Evolutionary conservation across 495 filamentous ascomycete species (phyloP).

Genomic region (Penicillium cinerascens): DNA sequence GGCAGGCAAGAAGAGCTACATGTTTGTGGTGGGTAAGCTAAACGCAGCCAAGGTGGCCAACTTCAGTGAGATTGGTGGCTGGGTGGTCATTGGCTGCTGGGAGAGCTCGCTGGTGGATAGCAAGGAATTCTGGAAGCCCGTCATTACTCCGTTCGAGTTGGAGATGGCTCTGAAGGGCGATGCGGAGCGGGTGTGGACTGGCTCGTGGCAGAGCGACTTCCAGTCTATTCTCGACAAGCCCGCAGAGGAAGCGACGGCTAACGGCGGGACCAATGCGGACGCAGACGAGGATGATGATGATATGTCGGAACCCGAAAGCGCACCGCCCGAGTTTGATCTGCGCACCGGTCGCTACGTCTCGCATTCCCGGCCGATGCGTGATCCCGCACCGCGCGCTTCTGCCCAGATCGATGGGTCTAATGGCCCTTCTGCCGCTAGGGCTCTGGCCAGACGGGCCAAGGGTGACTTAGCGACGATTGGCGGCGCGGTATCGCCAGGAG

Average conservation of each 20-base stretch:
- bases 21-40: slow-evolving; percentile 93
- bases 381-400: slow-evolving; percentile 32
- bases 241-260: slow-evolving; percentile 18
- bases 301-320: slow-evolving; percentile 60
- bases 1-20: slow-evolving; percentile 89
- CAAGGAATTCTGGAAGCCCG: slow-evolving; percentile 77
- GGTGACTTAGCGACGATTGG: slow-evolving; percentile 73
- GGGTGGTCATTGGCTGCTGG: slow-evolving; percentile 98
- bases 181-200: slow-evolving; percentile 67
- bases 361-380: slow-evolving; percentile 73
- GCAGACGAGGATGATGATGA: slow-evolving; percentile 33
- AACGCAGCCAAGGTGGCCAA: slow-evolving; percentile 96
- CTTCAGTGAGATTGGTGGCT: slow-evolving; percentile 89
- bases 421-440: slow-evolving; percentile 32
- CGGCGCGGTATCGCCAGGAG: slow-evolving; percentile 81
- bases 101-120: slow-evolving; percentile 87
- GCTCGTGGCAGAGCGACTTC: slow-evolving; percentile 73
- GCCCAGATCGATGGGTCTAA: slow-evolving; percentile 30
- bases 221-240: slow-evolving; percentile 50
- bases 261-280: slow-evolving; percentile 23
- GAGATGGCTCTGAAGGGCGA: slow-evolving; percentile 68
- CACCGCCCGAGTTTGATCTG: slow-evolving; percentile 88
- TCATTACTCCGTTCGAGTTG: slow-evolving; percentile 92
- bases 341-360: slow-evolving; percentile 84
- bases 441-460: slow-evolving; percentile 59